phyloP scores from a whole-genome alignment of 805 yeast genomes.

The Candida endomychidarum region DNA sequence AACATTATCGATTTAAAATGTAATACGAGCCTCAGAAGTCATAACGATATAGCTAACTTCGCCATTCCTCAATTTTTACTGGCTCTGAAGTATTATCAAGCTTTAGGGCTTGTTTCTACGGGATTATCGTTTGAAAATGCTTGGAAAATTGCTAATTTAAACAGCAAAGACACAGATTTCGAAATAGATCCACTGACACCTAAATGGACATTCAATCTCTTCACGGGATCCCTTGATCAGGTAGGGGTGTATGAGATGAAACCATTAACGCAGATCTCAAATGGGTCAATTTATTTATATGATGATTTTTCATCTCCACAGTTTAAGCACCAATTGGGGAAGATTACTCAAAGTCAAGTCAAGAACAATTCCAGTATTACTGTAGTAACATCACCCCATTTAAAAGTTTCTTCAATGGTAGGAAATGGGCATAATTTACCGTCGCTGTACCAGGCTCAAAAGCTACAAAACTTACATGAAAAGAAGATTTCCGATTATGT shows the following conservation, averaged over 20 bases:
- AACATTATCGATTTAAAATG: constrained; percentile 22
- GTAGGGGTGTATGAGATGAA: constrained; percentile 46
- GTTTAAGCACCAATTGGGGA: constrained; percentile 9
- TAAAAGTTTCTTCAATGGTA: constrained; percentile 33
- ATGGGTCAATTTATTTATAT: constrained; percentile 30
- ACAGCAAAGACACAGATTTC: constrained; percentile 26
- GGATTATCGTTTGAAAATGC: constrained; percentile 27
- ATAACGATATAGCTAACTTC: constrained; percentile 32
- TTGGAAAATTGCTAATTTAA: constrained; percentile 12
- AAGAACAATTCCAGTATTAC: constrained; percentile 18
- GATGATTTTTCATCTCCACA: constrained; percentile 29
- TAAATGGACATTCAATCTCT: constrained; percentile 31
- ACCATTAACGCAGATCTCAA: constrained; percentile 28
- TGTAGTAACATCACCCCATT: constrained; percentile 29
- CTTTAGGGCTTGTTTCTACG: constrained; percentile 27
- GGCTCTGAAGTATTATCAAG: constrained; percentile 29
- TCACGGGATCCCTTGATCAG: constrained; percentile 41
- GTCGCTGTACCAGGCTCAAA: constrained; percentile 29
- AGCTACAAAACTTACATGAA: constrained; percentile 21
- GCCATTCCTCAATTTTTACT: constrained; percentile 25
- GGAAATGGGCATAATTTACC: constrained; percentile 36
- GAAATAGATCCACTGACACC: constrained; percentile 19
- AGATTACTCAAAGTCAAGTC: background rate
- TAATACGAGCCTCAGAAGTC: constrained; percentile 29
- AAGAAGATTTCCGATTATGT: constrained; percentile 35